Evolutionary conservation across 2,329 filamentous ascomycete genomes (phyloP).

Genomic region (Trichoderma pleuroti): DNA sequence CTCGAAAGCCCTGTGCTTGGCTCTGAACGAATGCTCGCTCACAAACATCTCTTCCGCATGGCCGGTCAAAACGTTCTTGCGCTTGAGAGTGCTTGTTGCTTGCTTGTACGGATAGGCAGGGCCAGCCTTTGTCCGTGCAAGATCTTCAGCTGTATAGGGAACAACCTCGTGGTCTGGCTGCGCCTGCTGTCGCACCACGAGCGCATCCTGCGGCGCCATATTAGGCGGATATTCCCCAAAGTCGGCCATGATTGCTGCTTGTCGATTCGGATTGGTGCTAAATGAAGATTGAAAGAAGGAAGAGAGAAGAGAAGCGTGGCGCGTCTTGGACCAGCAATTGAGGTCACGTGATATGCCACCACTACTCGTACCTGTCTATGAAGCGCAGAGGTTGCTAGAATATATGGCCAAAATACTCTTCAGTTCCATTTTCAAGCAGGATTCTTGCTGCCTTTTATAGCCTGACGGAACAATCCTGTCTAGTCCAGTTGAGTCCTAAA

Average conservation of each 20-base stretch:
- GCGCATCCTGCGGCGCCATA: constrained; percentile 61
- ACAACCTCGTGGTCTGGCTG: constrained; percentile 58
- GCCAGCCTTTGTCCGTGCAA: constrained; percentile 62
- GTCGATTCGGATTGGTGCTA: neutral
- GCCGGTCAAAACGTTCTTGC: constrained; percentile 81
- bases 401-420: no score
- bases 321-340: neutral
- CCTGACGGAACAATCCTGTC: no score
- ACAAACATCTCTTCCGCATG: constrained; percentile 83
- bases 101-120: constrained; percentile 74
- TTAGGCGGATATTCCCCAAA: constrained; percentile 64
- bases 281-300: neutral
- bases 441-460: no score
- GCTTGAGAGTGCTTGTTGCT: constrained; percentile 59
- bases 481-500: no score
- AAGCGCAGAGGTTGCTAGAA: neutral
- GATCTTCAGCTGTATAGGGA: constrained; percentile 67
- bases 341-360: neutral
- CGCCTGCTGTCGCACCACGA: constrained; percentile 54
- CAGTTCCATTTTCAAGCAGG: no score
- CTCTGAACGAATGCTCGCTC: constrained; percentile 85
- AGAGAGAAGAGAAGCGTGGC: constrained; percentile 4
- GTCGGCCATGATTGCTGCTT: constrained; percentile 48
- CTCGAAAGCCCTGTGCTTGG: constrained; percentile 80
- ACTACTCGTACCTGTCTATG: neutral